Evolutionary conservation across 768 basidiomycete genomes (phyloP), one percentile per base, ranked within the genome.

Genomic region (Phaffia tasmanica): DNA sequence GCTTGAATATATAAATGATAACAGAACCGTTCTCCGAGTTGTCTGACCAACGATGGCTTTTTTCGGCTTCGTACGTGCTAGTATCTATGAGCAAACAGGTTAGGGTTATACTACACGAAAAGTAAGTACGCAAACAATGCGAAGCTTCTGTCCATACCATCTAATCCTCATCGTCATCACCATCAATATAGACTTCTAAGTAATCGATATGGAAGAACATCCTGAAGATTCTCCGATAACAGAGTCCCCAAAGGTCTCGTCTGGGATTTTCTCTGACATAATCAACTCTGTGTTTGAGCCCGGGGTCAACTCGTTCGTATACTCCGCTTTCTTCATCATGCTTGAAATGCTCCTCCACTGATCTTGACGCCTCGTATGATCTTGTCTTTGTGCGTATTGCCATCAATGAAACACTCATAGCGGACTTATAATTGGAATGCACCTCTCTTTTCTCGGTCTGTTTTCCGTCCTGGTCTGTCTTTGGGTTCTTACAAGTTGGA

Each of bases 311-410:
- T 51, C 54, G 67, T 69, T 25, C 62, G 62, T 35, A 3, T 25
- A n/a, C 1, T 23, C 32, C 46, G 25, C 32, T 46, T n/a, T 30
- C 51, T 42, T n/a, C n/a, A n/a, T 42, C 27, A 47, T 54, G 14
- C 23, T 14, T 35, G 9, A 29, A 30, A 30, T 30, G 27, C 8
- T 51, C 27, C 49, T 15, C 27, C 1, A 11, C n/a, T 29, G 63
- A 53, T 64, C 29, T 87, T 1, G 86, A 87, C 1, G 77, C 88
- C n/a, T 77, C 87, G 66, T 86, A 86, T 0, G 80, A 79, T 0
- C 87, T 88, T 1, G 74, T 83, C 68, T 76, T 82, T 9, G 79
- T 87, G 47, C 86, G 89, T 74, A 79, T 77, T 57, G 81, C 25
- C 53, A n/a, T n/a, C 2, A 16, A 9, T 15, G n/a, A 32, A 27